Percentiles rank a stretch among this genome's conserved stretches.
Evolutionary conservation across 225 moss, liverwort and hornwort genomes (phyloP).

Genomic region (Rhytidiadelphus loreus): DNA sequence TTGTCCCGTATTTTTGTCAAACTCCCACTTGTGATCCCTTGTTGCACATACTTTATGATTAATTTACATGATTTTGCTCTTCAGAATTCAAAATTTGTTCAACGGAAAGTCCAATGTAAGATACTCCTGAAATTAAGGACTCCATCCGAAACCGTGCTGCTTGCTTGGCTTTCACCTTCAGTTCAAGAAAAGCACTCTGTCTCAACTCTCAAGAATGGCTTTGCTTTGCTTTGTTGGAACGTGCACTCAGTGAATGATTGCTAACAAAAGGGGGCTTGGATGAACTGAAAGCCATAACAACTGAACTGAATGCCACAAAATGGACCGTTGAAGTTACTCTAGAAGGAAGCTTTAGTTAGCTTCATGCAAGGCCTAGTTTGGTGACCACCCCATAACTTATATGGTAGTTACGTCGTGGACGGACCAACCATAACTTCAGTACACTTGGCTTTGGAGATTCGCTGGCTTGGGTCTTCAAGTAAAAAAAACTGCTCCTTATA

Average conservation of each 20-base stretch:
- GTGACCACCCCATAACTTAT: not conserved
- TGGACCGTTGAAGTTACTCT: not conserved
- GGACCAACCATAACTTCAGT: not conserved
- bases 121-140: too few species aligned
- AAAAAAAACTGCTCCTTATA: too few species aligned
- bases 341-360: not conserved
- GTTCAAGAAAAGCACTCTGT: too few species aligned
- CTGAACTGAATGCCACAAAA: not conserved
- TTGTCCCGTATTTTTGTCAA: too few species aligned
- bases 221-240: not conserved
- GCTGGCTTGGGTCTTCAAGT: not conserved
- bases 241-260: not conserved
- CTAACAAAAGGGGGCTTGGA: not conserved
- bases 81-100: not conserved
- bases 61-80: not conserved
- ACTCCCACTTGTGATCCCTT: too few species aligned
- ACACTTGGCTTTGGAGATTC: not conserved
- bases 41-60: too few species aligned
- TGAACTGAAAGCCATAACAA: not conserved
- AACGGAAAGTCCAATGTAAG: not conserved
- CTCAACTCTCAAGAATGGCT: not conserved
- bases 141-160: too few species aligned
- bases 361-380: not conserved
- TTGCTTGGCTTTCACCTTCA: not conserved
- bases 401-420: accelerated